Conservation (phyloP, 1,284 basidiomycete species). For the Xanthoconium separans region DNA sequence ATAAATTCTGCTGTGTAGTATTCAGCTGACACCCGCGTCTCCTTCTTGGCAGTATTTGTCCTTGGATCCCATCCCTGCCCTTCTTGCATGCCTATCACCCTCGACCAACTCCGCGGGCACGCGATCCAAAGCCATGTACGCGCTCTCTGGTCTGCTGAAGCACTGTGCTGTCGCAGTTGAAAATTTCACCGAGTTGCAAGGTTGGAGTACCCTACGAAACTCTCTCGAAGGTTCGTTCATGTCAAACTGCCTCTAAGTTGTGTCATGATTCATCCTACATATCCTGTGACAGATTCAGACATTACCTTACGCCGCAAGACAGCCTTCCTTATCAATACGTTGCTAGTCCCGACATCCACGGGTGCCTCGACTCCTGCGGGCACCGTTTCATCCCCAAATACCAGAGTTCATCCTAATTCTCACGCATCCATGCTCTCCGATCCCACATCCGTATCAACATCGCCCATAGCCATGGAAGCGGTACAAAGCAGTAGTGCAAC, state of each 20-base stretch:
- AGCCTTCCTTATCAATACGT: constrained; percentile 79
- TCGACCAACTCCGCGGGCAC: constrained; percentile 48
- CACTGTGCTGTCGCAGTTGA: constrained; percentile 74
- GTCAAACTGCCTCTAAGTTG: constrained; percentile 10
- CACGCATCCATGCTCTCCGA: constrained; percentile 59
- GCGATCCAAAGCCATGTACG: constrained; percentile 85
- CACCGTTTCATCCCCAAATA: constrained; percentile 16
- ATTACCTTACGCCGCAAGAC: constrained; percentile 80
- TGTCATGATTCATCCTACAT: background rate
- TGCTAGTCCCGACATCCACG: constrained; percentile 59
- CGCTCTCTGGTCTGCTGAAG: constrained; percentile 82
- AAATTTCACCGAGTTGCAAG: constrained; percentile 56
- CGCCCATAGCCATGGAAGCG: constrained; percentile 46
- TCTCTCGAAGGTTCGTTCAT: constrained; percentile 59
- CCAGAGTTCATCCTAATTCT: constrained; percentile 61
- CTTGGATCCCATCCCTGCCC: constrained; percentile 63
- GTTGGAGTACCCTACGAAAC: constrained; percentile 67
- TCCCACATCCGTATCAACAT: constrained; percentile 51
- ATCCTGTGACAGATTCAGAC: constrained; percentile 61
- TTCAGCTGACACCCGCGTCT: background rate
- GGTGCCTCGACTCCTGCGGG: constrained; percentile 8
- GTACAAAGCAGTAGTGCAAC: constrained; percentile 38
- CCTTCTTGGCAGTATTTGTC: constrained; percentile 60
- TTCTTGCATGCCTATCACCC: constrained; percentile 66
- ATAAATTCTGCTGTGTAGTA: constrained; percentile 30